Evolutionary conservation across 129 eudicot genomes (phyloP), one percentile per base, ranked within the genome.

Genomic region (Dittrichia graveolens): DNA sequence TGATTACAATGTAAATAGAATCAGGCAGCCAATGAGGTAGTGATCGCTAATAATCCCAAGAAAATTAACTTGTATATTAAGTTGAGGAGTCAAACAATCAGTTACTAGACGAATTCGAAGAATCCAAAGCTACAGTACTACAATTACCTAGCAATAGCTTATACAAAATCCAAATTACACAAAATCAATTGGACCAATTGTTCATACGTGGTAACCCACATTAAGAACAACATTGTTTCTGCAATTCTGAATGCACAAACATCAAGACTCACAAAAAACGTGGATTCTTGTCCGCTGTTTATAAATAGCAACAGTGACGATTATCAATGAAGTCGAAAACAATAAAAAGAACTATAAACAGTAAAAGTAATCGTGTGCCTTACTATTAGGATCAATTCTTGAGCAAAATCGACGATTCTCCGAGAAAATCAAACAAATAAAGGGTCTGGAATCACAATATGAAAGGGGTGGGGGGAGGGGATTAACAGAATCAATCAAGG

Each of bases 291-390:
- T 49, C 61, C 38, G 59, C 68, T 15, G 43, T 41, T 75, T 44
- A n/a, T 34, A 6, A 64, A 34, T 39, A 75, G 50, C 35, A 75
- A 55, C 79, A 65, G 79, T 53, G 72, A 52, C 7, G 64, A 74
- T 65, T 64, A 62, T 54, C 34, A 49, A 35, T 4, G 63, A 62
- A 16, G 19, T 5, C 1, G 15, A 50, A 48, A 41, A n/a, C 37
- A 31, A 72, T 61, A 58, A 43, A 5, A 55, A 14, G 3, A 75
- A 66, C 13, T 34, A 35, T 11, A 54, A 67, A 35, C 48, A 76
- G 74, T 76, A 67, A 57, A 76, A 41, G 74, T 57, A 57, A 57
- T 45, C n/a, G 70, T 48, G 43, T 35, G 80, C 7, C 74, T 76
- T 76, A 76, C 80, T 56, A 76, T 44, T 67, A 12, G 37, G 42